phyloP scores from a whole-genome alignment of 371 early-diverging fungal species.

The Zopfochytrium polystomum region DNA sequence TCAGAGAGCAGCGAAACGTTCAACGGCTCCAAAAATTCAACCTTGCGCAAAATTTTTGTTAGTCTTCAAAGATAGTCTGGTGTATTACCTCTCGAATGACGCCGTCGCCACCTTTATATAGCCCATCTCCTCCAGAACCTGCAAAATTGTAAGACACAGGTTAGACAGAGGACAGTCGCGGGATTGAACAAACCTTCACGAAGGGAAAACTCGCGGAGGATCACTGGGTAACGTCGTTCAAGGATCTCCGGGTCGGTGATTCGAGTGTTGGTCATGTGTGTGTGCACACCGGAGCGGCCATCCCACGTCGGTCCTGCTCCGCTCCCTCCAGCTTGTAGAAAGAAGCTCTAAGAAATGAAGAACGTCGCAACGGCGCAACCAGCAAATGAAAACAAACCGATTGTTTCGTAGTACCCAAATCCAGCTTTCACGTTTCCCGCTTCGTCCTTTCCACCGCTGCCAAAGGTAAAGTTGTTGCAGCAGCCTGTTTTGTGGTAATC shows the following conservation, averaged over 20 bases:
- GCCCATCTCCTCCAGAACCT: slow-evolving; percentile 82
- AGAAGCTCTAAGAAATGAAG: background rate
- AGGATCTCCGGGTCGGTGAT: slow-evolving; percentile 96
- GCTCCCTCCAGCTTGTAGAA: slow-evolving; percentile 43
- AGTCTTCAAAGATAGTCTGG: background rate
- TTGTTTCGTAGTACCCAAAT: slow-evolving; percentile 96
- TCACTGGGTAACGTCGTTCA: slow-evolving; percentile 89
- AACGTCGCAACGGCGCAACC: slow-evolving; percentile 48
- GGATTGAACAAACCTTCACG: slow-evolving; percentile 67
- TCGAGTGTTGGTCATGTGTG: slow-evolving; percentile 96
- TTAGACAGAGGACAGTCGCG: too few species aligned
- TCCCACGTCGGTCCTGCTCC: slow-evolving; percentile 90
- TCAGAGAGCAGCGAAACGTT: slow-evolving; percentile 90
- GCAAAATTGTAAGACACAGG: too few species aligned
- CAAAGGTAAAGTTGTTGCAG: slow-evolving; percentile 95
- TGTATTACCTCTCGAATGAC: slow-evolving; percentile 38
- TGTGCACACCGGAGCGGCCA: slow-evolving; percentile 70
- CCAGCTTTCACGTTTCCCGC: slow-evolving; percentile 52
- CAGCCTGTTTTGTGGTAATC: slow-evolving; percentile 48
- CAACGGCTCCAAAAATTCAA: slow-evolving; percentile 50
- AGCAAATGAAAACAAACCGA: too few species aligned
- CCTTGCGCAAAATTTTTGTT: slow-evolving; percentile 9
- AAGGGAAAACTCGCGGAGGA: slow-evolving; percentile 79
- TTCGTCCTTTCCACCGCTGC: slow-evolving; percentile 56
- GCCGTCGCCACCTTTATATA: slow-evolving; percentile 84